Conservation (phyloP, 2,329 filamentous ascomycete species). For the Pezicula radicicola region DNA sequence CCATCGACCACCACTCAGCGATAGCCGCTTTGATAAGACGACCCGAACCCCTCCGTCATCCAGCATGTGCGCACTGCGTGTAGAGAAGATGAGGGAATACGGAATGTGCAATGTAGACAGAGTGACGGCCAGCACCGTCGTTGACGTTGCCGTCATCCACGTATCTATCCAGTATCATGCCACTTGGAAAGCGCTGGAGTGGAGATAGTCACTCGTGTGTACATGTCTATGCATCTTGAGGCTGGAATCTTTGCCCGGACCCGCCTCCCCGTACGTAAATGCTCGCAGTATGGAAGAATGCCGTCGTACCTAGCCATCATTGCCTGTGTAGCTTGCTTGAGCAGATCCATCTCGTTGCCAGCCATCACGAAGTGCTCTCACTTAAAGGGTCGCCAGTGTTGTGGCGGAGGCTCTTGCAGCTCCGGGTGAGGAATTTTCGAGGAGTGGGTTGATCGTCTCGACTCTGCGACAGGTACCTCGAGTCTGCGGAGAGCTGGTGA, state of each 20-base stretch:
- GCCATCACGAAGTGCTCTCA: constrained; percentile 20
- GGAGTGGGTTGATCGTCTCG: constrained; percentile 2
- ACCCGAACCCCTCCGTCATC: constrained; percentile 23
- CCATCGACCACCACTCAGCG: background rate
- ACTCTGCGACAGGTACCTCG: background rate
- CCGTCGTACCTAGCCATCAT: constrained; percentile 32
- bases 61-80: too few species aligned
- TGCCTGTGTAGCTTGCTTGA: constrained; percentile 31
- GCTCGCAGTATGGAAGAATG: background rate
- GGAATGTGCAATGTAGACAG: too few species aligned
- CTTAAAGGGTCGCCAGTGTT: constrained; percentile 9
- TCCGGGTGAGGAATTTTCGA: background rate
- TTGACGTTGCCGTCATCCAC: too few species aligned
- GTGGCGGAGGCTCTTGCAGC: background rate
- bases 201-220: too few species aligned
- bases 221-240: too few species aligned
- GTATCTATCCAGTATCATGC: too few species aligned
- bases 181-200: too few species aligned
- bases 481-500: background rate
- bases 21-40: constrained; percentile 25
- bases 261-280: background rate
- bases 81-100: too few species aligned
- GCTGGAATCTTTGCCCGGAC: background rate
- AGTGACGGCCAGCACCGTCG: too few species aligned
- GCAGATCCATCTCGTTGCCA: constrained; percentile 28